phyloP scores from a whole-genome alignment of 2,329 filamentous ascomycete genomes.

The Monilinia aucupariae region DNA sequence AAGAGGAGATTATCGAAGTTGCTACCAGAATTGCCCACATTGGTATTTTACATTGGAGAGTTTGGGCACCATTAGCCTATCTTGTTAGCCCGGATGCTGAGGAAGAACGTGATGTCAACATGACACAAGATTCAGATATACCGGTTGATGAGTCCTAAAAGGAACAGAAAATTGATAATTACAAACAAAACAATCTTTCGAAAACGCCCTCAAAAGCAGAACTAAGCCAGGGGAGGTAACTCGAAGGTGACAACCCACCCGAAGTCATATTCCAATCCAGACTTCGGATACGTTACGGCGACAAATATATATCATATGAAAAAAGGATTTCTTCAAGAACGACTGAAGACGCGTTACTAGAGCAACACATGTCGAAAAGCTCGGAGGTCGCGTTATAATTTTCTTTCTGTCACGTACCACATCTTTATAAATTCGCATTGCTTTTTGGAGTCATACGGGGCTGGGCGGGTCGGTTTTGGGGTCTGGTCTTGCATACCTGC shows the following conservation, averaged over 20 bases:
- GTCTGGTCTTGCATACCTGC: conserved; percentile 13
- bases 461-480: background rate
- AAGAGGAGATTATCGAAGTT: conserved; percentile 53
- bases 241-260: background rate
- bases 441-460: conserved; percentile 7
- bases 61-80: conserved; percentile 78
- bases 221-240: background rate
- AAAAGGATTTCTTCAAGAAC: background rate
- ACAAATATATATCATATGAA: conserved; percentile 2
- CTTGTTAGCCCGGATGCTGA: conserved; percentile 32
- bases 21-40: conserved; percentile 77
- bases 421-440: conserved; percentile 13
- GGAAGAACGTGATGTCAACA: conserved; percentile 22
- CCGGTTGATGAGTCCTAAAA: background rate
- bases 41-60: conserved; percentile 79
- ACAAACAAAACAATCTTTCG: background rate
- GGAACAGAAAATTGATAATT: background rate
- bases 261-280: background rate
- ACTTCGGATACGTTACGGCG: conserved; percentile 15
- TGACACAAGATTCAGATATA: conserved; percentile 1
- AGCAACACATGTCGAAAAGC: background rate
- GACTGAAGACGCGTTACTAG: background rate
- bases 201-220: background rate
- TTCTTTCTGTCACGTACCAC: background rate
- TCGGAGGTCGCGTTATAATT: background rate